Evolutionary conservation across 75 land plant genomes (phyloP).

Genomic region (Azolla pinnata): DNA sequence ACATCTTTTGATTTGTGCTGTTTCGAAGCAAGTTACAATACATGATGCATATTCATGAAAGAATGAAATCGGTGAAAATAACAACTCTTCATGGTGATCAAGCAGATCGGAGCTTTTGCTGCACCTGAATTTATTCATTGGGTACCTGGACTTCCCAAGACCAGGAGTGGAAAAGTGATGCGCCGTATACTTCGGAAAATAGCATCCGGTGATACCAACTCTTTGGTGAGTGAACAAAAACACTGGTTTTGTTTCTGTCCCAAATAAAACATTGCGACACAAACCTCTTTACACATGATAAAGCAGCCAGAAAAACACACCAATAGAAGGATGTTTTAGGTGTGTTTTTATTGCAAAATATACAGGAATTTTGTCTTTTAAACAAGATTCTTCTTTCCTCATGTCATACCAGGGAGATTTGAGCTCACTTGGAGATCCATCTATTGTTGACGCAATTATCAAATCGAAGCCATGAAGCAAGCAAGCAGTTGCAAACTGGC

Average conservation of each 20-base stretch:
- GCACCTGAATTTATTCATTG: slow-evolving; percentile 14
- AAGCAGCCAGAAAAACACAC: not conserved
- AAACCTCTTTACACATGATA: too few species aligned
- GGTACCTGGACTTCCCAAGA: slow-evolving; percentile 24
- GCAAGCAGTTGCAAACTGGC: too few species aligned
- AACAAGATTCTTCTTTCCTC: not conserved
- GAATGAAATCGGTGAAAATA: too few species aligned
- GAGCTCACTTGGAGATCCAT: slow-evolving; percentile 25
- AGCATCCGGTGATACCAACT: slow-evolving; percentile 11
- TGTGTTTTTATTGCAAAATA: not conserved
- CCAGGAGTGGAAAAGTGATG: slow-evolving; percentile 29
- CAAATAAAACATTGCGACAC: not conserved
- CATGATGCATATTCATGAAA: too few species aligned
- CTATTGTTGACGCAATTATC: slow-evolving; percentile 17
- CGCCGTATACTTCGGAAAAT: slow-evolving; percentile 20
- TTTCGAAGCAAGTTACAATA: too few species aligned
- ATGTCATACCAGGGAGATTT: slow-evolving; percentile 16
- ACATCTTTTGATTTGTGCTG: too few species aligned
- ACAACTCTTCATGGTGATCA: too few species aligned
- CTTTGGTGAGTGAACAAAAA: slow-evolving; percentile 6
- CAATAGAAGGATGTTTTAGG: not conserved
- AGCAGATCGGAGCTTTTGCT: slow-evolving; percentile 25
- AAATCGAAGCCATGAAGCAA: slow-evolving; percentile 12
- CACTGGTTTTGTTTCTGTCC: not conserved
- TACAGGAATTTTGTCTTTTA: not conserved